A percentile compares a stretch with the other conserved stretches of the same genome.
Conservation (phyloP, 345 rosid species). For the Clarkia xantiana region DNA sequence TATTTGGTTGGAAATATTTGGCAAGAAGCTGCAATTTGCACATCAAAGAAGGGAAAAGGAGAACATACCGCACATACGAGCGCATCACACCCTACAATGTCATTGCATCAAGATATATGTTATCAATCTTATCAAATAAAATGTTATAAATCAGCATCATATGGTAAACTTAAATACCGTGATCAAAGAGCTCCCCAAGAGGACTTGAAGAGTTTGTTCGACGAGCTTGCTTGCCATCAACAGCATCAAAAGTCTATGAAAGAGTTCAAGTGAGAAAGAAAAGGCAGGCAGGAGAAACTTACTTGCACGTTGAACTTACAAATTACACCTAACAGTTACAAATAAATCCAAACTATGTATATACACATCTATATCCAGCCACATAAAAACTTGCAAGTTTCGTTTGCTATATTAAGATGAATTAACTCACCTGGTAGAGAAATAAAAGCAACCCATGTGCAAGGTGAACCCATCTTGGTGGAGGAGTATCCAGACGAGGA, state of each 20-base stretch:
- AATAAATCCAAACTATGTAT: too few relatives aligned
- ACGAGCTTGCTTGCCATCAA: slow-evolving; percentile 98
- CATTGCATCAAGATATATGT: background rate
- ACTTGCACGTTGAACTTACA: too few relatives aligned
- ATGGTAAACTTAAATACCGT: slow-evolving; percentile 33
- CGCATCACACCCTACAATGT: slow-evolving; percentile 87
- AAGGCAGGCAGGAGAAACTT: background rate
- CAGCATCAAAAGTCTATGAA: slow-evolving; percentile 86
- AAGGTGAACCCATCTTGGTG: slow-evolving; percentile 95
- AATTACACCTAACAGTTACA: too few relatives aligned
- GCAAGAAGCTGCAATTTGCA: background rate
- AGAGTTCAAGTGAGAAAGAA: slow-evolving; percentile 4
- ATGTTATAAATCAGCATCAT: slow-evolving; percentile 1
- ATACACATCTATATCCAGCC: too few relatives aligned
- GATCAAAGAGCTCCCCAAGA: slow-evolving; percentile 89
- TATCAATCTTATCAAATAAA: background rate
- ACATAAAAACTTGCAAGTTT: too few relatives aligned
- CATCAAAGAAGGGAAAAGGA: slow-evolving; percentile 7
- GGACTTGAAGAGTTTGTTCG: slow-evolving; percentile 85
- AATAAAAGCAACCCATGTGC: slow-evolving; percentile 87
- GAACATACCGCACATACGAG: slow-evolving; percentile 93
- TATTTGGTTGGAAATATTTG: background rate
- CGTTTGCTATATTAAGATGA: background rate
- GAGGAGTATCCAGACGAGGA: slow-evolving; percentile 70
- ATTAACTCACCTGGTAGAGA: slow-evolving; percentile 64